phyloP scores from a whole-genome alignment of 2,329 filamentous ascomycete species.

The Alternaria consortialis region DNA sequence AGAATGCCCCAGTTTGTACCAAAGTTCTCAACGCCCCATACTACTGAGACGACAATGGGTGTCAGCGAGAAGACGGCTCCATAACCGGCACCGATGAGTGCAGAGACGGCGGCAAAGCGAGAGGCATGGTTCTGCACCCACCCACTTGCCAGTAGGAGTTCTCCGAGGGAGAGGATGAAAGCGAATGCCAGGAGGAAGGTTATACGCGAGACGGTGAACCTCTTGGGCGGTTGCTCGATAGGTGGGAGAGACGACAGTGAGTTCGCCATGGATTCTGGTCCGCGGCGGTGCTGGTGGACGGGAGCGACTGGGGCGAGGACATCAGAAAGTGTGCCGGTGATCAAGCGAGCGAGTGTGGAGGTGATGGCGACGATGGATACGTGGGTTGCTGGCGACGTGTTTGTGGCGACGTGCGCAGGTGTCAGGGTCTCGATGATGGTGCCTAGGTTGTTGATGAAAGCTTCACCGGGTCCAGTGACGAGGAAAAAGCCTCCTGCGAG shows the following conservation, averaged over 20 bases:
- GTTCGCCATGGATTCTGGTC: slow-evolving; percentile 54
- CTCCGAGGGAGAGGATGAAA: slow-evolving; percentile 82
- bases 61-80: slow-evolving; percentile 89
- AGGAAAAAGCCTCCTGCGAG: slow-evolving; percentile 91
- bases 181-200: slow-evolving; percentile 80
- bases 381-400: slow-evolving; percentile 80
- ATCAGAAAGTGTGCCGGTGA: slow-evolving; percentile 89
- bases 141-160: slow-evolving; percentile 80
- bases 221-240: slow-evolving; percentile 28
- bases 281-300: slow-evolving; percentile 66
- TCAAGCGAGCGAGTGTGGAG: slow-evolving; percentile 87
- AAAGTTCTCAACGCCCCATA: slow-evolving; percentile 99
- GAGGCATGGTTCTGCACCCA: slow-evolving; percentile 75
- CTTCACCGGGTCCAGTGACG: slow-evolving; percentile 93
- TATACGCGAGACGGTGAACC: slow-evolving; percentile 76
- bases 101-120: slow-evolving; percentile 86
- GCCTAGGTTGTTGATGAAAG: slow-evolving; percentile 96
- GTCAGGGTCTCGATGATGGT: slow-evolving; percentile 91
- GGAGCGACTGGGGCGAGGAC: slow-evolving; percentile 70
- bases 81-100: slow-evolving; percentile 87
- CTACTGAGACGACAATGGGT: slow-evolving; percentile 92
- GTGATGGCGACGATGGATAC: slow-evolving; percentile 92
- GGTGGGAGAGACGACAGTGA: slow-evolving; percentile 50
- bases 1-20: slow-evolving; percentile 98
- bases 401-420: slow-evolving; percentile 63